Percentiles rank a stretch among this genome's conserved stretches.
These are phyloP conservation scores for Firmiana major DNA, from an alignment of 345 rosid genomes.

Conservation along the genomic window DNA sequence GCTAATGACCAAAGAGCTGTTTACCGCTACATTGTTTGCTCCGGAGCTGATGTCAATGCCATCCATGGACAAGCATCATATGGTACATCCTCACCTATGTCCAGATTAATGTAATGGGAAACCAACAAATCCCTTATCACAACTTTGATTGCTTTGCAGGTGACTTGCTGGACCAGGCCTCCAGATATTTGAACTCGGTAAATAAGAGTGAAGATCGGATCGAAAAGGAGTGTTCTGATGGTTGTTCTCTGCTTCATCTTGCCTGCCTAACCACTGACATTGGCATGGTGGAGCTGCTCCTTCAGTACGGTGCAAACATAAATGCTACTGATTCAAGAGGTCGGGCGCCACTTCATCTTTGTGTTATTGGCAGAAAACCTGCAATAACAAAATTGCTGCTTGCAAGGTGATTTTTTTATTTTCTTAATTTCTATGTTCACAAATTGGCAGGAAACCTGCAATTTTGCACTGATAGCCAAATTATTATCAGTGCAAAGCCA, in stretches of 20 bases:
- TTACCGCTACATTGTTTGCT: conserved; percentile 65
- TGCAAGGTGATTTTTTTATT: conserved; percentile 39
- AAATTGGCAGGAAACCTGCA: no score
- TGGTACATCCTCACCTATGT: conserved; percentile 34
- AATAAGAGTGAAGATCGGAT: conserved; percentile 29
- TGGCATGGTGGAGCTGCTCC: conserved; percentile 69
- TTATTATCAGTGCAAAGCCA: no score
- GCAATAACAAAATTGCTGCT: conserved; percentile 60
- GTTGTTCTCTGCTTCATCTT: conserved; percentile 71
- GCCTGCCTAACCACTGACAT: conserved; percentile 73
- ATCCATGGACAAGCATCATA: conserved; percentile 49
- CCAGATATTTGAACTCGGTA: conserved; percentile 26
- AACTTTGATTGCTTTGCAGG: conserved; percentile 37
- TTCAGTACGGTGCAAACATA: conserved; percentile 68
- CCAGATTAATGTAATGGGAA: conserved; percentile 34
- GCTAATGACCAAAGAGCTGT: conserved; percentile 63
- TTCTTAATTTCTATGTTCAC: background rate
- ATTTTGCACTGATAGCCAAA: no score
- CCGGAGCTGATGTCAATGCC: conserved; percentile 53
- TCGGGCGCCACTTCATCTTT: conserved; percentile 58
- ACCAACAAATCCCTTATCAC: conserved; percentile 26
- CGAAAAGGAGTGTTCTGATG: conserved; percentile 39
- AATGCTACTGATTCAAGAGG: conserved; percentile 55
- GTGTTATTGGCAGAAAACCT: conserved; percentile 46
- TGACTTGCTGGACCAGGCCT: conserved; percentile 31